Evolutionary conservation across 441 rosid species (phyloP).

Genomic region (Melianthus villosus): DNA sequence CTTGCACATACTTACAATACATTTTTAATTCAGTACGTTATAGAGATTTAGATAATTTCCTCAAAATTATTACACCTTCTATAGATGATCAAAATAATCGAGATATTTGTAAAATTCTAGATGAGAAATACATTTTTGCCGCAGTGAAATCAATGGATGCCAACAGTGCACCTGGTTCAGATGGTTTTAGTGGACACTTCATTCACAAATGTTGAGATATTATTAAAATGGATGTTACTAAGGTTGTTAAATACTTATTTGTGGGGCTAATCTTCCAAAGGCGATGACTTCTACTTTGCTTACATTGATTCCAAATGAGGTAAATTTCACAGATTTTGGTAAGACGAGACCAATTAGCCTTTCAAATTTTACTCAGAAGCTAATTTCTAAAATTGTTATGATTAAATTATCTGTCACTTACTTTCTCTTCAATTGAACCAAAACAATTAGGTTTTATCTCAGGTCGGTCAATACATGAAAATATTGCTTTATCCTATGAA

Average conservation of each 20-base stretch:
- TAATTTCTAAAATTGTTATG: neutral
- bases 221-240: neutral
- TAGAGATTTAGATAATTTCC: too few relatives aligned
- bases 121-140: too few relatives aligned
- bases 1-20: too few relatives aligned
- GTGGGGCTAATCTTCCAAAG: neutral
- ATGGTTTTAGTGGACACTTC: too few relatives aligned
- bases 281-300: neutral
- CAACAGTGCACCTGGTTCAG: too few relatives aligned
- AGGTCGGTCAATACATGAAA: too few relatives aligned
- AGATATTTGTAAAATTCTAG: too few relatives aligned
- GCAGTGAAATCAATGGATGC: too few relatives aligned
- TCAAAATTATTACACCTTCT: too few relatives aligned
- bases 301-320: neutral
- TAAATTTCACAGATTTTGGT: neutral
- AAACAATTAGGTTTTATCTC: neutral
- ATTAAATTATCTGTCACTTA: neutral
- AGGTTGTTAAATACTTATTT: neutral
- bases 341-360: neutral
- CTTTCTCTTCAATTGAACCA: neutral
- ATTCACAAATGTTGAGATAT: neutral
- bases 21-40: too few relatives aligned
- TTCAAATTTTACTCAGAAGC: neutral
- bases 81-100: too few relatives aligned
- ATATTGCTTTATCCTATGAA: neutral